phyloP scores from a whole-genome alignment of 1,139 yeast genomes.

The Candida sojae region DNA sequence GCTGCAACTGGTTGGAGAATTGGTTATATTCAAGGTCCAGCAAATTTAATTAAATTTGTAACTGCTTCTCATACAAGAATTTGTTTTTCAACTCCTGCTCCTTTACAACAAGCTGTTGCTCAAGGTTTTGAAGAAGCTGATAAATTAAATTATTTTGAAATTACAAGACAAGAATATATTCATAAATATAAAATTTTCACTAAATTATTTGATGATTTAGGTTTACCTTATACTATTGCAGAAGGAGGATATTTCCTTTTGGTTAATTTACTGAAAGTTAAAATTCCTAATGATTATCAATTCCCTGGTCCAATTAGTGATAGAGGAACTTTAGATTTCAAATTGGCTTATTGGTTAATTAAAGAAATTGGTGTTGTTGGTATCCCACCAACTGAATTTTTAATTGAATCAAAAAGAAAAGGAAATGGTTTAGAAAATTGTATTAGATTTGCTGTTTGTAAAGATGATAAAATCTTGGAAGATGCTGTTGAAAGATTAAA shows the following conservation, averaged over 20 bases:
- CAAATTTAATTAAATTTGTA: slow-evolving; percentile 78
- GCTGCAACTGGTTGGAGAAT: slow-evolving; percentile 99
- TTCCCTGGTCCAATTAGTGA: slow-evolving; percentile 69
- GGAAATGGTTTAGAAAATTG: slow-evolving; percentile 81
- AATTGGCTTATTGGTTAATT: slow-evolving; percentile 88
- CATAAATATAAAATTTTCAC: slow-evolving; percentile 73
- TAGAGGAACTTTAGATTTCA: slow-evolving; percentile 79
- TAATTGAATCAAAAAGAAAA: slow-evolving; percentile 56
- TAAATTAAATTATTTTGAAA: slow-evolving; percentile 63
- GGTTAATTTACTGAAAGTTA: slow-evolving; percentile 81
- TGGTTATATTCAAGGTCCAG: slow-evolving; percentile 91
- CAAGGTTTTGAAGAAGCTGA: slow-evolving; percentile 68
- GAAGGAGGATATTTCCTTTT: slow-evolving; percentile 93
- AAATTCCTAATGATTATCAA: slow-evolving; percentile 69
- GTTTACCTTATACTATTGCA: slow-evolving; percentile 83
- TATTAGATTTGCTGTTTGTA: slow-evolving; percentile 93
- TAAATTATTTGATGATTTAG: slow-evolving; percentile 78
- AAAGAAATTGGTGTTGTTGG: slow-evolving; percentile 92
- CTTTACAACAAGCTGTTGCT: slow-evolving; percentile 92
- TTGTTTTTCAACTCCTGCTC: slow-evolving; percentile 86
- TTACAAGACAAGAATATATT: slow-evolving; percentile 65
- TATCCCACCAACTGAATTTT: slow-evolving; percentile 94
- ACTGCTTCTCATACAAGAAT: slow-evolving; percentile 92
- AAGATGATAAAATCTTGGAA: slow-evolving; percentile 75
- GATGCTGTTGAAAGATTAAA: slow-evolving; percentile 80